Evolutionary conservation across 192 early-diverging fungal species (phyloP).

Genomic region (Coemansia sp.): DNA sequence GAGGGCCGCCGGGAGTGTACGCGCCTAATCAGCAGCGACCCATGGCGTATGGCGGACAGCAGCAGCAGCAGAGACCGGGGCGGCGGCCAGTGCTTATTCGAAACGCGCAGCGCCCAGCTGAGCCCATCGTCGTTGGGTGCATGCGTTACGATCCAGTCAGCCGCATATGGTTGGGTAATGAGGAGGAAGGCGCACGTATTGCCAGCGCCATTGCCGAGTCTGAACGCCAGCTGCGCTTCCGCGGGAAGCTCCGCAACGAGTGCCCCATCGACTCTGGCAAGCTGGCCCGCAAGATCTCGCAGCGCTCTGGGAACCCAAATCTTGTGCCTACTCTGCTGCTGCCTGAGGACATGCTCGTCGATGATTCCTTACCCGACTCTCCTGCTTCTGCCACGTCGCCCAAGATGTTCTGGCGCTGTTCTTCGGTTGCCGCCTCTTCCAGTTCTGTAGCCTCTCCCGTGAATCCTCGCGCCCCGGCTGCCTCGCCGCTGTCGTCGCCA

Average conservation of each 20-base stretch:
- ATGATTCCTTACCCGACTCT: slow-evolving; percentile 10
- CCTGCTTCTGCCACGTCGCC: slow-evolving; percentile 13
- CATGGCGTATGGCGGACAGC: slow-evolving; percentile 3
- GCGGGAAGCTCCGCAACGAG: slow-evolving; percentile 21
- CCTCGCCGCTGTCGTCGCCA: slow-evolving; percentile 5
- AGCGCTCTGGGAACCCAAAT: slow-evolving; percentile 39
- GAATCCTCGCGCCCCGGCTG: not conserved
- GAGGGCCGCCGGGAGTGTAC: slow-evolving; percentile 15
- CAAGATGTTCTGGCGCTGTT: slow-evolving; percentile 14
- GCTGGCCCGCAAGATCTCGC: slow-evolving; percentile 45
- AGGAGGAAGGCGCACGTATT: slow-evolving; percentile 42
- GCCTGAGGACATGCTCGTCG: slow-evolving; percentile 30
- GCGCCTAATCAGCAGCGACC: slow-evolving; percentile 14
- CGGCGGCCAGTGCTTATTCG: slow-evolving; percentile 45
- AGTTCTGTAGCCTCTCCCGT: not conserved
- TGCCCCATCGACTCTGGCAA: slow-evolving; percentile 39
- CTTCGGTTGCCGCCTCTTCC: not conserved
- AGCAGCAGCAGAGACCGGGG: slow-evolving; percentile 19
- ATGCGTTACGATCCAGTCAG: slow-evolving; percentile 50
- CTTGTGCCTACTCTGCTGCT: slow-evolving; percentile 14
- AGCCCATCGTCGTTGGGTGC: slow-evolving; percentile 37
- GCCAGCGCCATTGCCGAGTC: slow-evolving; percentile 49
- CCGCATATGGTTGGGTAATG: slow-evolving; percentile 46
- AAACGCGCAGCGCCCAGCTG: slow-evolving; percentile 22
- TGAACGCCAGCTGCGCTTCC: slow-evolving; percentile 28